These are phyloP conservation scores for Circinella umbellata DNA, from an alignment of 371 early-diverging fungal genomes.

Conservation along the genomic window DNA sequence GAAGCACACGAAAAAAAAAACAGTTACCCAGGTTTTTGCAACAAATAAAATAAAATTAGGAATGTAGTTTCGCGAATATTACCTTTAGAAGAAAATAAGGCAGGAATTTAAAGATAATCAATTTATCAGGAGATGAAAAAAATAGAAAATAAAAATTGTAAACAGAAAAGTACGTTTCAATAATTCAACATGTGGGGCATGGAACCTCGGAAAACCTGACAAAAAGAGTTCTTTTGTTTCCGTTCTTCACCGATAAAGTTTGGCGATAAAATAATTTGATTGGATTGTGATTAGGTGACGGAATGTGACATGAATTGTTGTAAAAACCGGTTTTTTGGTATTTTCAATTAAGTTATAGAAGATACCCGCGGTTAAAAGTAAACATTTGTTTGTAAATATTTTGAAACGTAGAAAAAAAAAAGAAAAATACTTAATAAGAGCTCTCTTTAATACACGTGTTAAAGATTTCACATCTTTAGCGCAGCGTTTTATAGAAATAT, in stretches of 20 bases:
- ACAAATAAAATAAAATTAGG: not conserved
- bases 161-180: not conserved
- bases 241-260: slow-evolving; percentile 9
- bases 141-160: not conserved
- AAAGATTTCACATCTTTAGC: not conserved
- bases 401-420: no score
- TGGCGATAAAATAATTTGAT: not conserved
- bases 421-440: no score
- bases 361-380: no score
- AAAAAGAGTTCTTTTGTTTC: not conserved
- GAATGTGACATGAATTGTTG: not conserved
- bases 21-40: no score
- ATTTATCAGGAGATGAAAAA: not conserved
- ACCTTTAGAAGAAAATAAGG: slow-evolving; percentile 1
- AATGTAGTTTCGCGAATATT: slow-evolving; percentile 4
- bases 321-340: not conserved
- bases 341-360: no score
- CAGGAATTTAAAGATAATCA: not conserved
- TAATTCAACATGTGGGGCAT: not conserved
- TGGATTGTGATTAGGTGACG: not conserved
- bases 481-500: slow-evolving; percentile 7
- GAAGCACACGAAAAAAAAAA: not conserved
- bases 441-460: not conserved
- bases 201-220: not conserved
- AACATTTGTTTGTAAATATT: no score